Evolutionary conservation across 768 basidiomycete species (phyloP).

Genomic region (Coprinopsis marcescibilis): DNA sequence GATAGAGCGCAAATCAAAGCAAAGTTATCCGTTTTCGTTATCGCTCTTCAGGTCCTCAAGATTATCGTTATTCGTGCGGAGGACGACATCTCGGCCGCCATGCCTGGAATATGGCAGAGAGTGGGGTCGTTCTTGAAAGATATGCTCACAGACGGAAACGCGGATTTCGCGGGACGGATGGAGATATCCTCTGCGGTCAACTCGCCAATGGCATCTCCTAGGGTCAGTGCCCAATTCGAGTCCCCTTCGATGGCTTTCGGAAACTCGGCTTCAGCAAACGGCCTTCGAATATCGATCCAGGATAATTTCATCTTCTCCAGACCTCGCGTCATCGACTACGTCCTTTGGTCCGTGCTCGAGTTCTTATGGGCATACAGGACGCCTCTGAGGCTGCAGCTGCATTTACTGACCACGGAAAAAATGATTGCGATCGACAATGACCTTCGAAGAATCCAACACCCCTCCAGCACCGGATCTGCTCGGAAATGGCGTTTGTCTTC

Average conservation of each 20-base stretch:
- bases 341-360: conserved; percentile 68
- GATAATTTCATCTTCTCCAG: conserved; percentile 17
- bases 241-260: conserved; percentile 18
- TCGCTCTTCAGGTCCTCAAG: conserved; percentile 64
- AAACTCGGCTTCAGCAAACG: conserved; percentile 21
- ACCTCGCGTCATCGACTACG: conserved; percentile 65
- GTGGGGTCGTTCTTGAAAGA: conserved; percentile 47
- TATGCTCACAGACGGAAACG: conserved; percentile 53
- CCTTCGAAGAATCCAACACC: conserved; percentile 28
- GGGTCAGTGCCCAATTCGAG: conserved; percentile 37
- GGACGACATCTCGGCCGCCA: conserved; percentile 46
- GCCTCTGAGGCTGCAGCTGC: conserved; percentile 62
- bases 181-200: conserved; percentile 39
- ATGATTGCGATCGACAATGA: conserved; percentile 48
- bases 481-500: conserved; percentile 42
- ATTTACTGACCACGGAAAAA: conserved; percentile 61
- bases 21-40: conserved; percentile 37
- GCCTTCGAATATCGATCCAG: conserved; percentile 19
- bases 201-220: conserved; percentile 51
- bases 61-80: conserved; percentile 58
- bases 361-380: conserved; percentile 56
- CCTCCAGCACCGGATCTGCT: conserved; percentile 17
- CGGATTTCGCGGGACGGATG: conserved; percentile 47
- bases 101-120: conserved; percentile 61
- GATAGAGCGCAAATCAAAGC: conserved; percentile 26